phyloP scores from a whole-genome alignment of 139 green algal species.

The Asterochloris erici region DNA sequence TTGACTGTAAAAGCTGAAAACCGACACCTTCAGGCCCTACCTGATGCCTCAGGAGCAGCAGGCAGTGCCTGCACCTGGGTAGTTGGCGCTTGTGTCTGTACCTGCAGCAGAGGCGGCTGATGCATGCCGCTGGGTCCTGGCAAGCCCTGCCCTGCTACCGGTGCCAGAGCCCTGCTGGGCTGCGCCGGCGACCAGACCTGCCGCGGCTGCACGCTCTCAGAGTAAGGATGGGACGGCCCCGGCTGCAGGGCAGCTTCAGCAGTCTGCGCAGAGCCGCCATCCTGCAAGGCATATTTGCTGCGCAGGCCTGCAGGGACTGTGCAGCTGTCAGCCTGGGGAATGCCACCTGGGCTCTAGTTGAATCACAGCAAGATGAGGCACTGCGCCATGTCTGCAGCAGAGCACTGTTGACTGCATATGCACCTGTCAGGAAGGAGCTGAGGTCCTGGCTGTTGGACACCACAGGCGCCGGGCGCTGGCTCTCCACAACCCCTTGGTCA shows the following conservation, averaged over 20 bases:
- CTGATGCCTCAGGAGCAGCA: not conserved
- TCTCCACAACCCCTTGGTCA: too few species aligned
- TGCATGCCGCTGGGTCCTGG: not conserved
- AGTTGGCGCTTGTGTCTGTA: not conserved
- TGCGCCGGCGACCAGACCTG: not conserved
- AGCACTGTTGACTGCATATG: too few species aligned
- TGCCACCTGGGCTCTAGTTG: too few species aligned
- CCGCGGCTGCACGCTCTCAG: not conserved
- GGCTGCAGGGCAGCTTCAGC: not conserved
- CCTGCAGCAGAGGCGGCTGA: not conserved
- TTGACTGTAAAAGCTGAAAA: too few species aligned
- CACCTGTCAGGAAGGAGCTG: too few species aligned
- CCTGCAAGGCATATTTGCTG: slow-evolving; percentile 7
- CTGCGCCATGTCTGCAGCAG: too few species aligned
- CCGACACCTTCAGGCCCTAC: too few species aligned
- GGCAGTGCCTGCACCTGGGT: not conserved
- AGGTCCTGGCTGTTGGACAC: too few species aligned
- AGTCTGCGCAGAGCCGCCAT: not conserved
- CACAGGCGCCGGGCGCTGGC: too few species aligned
- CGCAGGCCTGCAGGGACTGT: not conserved
- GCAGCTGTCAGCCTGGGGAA: too few species aligned
- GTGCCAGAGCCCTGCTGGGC: not conserved
- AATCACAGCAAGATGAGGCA: too few species aligned
- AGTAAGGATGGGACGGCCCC: not conserved
- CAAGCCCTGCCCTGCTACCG: not conserved